phyloP scores from a whole-genome alignment of 164 flowering plant genomes.

The Vitis cinerea region DNA sequence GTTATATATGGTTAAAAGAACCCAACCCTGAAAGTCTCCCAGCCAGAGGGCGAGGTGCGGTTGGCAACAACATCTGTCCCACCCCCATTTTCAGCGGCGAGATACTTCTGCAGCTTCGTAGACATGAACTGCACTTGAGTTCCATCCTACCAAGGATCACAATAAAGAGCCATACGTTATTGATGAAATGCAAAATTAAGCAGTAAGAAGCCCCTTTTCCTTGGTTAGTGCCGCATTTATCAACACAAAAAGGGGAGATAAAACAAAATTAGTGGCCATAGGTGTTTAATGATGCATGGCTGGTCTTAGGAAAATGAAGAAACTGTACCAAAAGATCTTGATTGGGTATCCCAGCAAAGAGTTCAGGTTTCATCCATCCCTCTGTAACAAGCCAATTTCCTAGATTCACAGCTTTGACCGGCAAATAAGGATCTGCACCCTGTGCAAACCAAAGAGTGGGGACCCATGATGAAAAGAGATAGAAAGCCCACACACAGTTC shows the following conservation, averaged over 20 bases:
- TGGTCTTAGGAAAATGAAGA: too few relatives aligned
- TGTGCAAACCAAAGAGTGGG: conserved; percentile 3
- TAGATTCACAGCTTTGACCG: conserved; percentile 36
- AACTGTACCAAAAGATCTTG: conserved; percentile 39
- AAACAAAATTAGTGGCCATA: too few relatives aligned
- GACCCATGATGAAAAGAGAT: neutral
- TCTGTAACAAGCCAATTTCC: conserved; percentile 46
- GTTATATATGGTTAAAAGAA: neutral
- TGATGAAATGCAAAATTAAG: too few relatives aligned
- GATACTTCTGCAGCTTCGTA: conserved; percentile 15
- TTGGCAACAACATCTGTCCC: conserved; percentile 15
- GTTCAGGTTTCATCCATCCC: conserved; percentile 41
- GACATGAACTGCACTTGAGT: conserved; percentile 18
- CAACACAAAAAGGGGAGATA: neutral
- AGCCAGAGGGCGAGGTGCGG: conserved; percentile 7
- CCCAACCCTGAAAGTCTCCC: conserved; percentile 24
- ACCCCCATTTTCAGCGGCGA: conserved; percentile 16
- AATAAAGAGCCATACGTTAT: neutral
- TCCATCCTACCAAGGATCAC: conserved; percentile 4
- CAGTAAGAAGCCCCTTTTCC: too few relatives aligned
- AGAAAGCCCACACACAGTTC: neutral
- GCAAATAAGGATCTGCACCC: neutral
- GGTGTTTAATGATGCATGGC: too few relatives aligned
- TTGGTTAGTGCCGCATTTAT: neutral
- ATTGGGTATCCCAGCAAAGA: conserved; percentile 38